Conservation (phyloP, 805 yeast species). For the Metschnikowia cubensis region DNA sequence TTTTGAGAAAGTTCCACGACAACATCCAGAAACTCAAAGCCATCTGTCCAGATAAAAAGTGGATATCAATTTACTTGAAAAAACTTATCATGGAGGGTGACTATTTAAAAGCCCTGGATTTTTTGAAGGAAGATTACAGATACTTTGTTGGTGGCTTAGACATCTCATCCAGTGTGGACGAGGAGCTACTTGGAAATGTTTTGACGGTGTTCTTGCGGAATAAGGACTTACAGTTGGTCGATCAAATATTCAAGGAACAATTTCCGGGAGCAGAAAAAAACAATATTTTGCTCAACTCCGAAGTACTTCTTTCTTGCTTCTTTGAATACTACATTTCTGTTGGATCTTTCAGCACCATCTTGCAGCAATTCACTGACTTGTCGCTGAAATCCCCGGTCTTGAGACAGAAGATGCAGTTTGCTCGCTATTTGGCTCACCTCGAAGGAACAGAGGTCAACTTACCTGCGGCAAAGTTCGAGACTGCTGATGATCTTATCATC, state of each 20-base stretch:
- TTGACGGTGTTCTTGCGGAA: constrained; percentile 15
- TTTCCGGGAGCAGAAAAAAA: constrained; percentile 12
- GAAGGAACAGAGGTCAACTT: constrained; percentile 3
- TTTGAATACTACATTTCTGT: constrained; percentile 22
- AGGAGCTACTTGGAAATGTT: constrained; percentile 4
- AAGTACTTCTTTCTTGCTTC: constrained; percentile 19
- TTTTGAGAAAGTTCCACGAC: constrained; percentile 13
- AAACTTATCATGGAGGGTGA: constrained; percentile 11
- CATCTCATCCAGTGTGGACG: neutral
- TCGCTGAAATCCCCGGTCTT: constrained; percentile 14
- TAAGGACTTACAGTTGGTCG: constrained; percentile 16
- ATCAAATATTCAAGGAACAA: constrained; percentile 16
- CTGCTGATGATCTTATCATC: constrained; percentile 8
- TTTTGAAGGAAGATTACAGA: constrained; percentile 4
- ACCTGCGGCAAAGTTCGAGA: neutral
- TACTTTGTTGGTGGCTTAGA: constrained; percentile 9
- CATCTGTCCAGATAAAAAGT: constrained; percentile 11
- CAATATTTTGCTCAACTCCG: constrained; percentile 14
- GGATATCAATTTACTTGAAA: constrained; percentile 20
- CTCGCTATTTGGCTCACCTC: constrained; percentile 21
- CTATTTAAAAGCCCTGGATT: constrained; percentile 2
- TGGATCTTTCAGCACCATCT: constrained; percentile 18
- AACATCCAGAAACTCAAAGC: constrained; percentile 11
- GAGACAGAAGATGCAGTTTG: constrained; percentile 17
- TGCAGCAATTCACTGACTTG: constrained; percentile 17